Evolutionary conservation across 2,329 filamentous ascomycete species (phyloP), one percentile per base, ranked within the genome.

Genomic region (Paraconiothyrium sp.): DNA sequence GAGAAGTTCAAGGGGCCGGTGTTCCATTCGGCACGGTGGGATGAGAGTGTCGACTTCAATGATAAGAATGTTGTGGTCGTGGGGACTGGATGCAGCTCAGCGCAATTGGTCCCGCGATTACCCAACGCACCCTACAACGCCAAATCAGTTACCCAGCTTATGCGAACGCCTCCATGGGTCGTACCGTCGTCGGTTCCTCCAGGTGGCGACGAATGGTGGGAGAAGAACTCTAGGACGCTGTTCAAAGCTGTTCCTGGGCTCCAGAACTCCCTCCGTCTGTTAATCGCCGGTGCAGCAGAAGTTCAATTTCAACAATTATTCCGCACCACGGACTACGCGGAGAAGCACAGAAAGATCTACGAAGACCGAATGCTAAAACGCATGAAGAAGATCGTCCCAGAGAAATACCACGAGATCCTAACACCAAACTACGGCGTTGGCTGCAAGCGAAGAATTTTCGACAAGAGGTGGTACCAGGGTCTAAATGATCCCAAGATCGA

Each of bases 401-500:
- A 83, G 54, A 85, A 88, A 73, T 90, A 90, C 61, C 85, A 87
- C 63, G 84, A 88, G 34, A 81, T 88, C 7, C 72, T 90, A 39
- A 86, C 87, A 0, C 89, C 89, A 0, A 83, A 90, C 54, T 90
- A 88, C 59, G 81, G 84, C 48, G 75, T 89, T 14, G 87, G 88
- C 1, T 90, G 88, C 77, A 90, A 90, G 76, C 79, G 89, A n/a
- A 82, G 87, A 14, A 84, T 90, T 58, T 85, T 85, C 57, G 87
- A 90, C 61, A 80, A 83, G 2, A 80, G 80, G 1, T 90, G 89
- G 79, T 81, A 88, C 22, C 67, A 79, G 14, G 79, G 81, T 44
- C 75, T 91, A 41, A 79, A 87, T 41, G 75, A 83, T 3, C 75
- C 82, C 0, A 87, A 87, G 55, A 79, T 88, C 22, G 81, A 85